Evolutionary conservation across 1,284 basidiomycete genomes (phyloP).

Genomic region (Microstroma glucosiphilum): DNA sequence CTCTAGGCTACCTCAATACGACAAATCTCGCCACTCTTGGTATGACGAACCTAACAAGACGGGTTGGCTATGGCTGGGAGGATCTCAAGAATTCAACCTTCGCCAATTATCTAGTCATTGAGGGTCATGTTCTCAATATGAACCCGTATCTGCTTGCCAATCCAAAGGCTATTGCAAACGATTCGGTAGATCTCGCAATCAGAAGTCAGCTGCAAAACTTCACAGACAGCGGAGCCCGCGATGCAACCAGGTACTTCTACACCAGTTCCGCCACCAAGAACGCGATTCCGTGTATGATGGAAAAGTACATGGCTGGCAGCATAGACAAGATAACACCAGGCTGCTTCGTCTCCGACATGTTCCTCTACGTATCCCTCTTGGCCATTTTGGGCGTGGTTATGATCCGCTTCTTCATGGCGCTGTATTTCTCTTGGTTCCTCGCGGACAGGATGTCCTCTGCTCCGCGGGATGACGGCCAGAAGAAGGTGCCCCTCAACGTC

Average conservation of each 20-base stretch:
- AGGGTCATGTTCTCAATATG: conserved; percentile 91
- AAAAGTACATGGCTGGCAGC: conserved; percentile 63
- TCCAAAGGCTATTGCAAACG: conserved; percentile 63
- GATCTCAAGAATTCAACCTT: conserved; percentile 31
- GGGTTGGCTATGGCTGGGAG: conserved; percentile 45
- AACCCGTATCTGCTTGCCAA: conserved; percentile 75
- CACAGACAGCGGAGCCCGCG: conserved; percentile 63
- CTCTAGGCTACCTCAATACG: conserved; percentile 53
- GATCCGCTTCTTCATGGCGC: conserved; percentile 90
- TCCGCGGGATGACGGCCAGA: conserved; percentile 11
- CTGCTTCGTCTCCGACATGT: conserved; percentile 82
- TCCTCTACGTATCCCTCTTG: conserved; percentile 84
- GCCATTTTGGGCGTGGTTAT: conserved; percentile 86
- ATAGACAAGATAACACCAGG: conserved; percentile 95
- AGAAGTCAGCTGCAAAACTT: conserved; percentile 62
- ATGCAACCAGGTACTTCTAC: conserved; percentile 62
- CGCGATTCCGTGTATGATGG: conserved; percentile 39
- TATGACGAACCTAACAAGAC: conserved; percentile 25
- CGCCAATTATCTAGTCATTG: conserved; percentile 58
- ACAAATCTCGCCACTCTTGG: conserved; percentile 21
- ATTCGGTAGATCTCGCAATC: conserved; percentile 75
- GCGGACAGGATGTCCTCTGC: conserved; percentile 59
- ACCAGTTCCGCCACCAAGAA: conserved; percentile 21
- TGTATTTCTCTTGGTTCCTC: conserved; percentile 92
- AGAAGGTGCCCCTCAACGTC: conserved; percentile 83